A percentile compares a stretch with the other conserved stretches of the same genome.
phyloP scores from a whole-genome alignment of 306 rosid genomes.

The Rosa rugosa region DNA sequence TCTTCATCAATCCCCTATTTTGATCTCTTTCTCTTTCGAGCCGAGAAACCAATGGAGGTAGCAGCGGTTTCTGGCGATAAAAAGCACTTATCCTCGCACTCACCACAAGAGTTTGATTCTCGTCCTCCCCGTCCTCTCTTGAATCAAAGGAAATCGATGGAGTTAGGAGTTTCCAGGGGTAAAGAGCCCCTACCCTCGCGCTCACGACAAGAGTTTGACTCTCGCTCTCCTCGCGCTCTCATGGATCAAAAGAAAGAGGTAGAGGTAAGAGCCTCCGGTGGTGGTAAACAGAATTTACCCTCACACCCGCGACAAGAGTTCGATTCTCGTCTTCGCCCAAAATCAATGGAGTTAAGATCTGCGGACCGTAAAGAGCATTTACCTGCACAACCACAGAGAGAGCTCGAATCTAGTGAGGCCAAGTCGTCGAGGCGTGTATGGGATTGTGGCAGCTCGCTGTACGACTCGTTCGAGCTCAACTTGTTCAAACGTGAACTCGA shows the following conservation, averaged over 20 bases:
- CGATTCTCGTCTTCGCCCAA: conserved; percentile 2
- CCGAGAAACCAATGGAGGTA: conserved; percentile 5
- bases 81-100: not conserved
- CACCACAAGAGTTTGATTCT: not conserved
- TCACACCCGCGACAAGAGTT: not conserved
- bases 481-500: conserved; percentile 73
- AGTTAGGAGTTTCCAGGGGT: not conserved
- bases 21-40: not conserved
- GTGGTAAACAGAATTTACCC: not conserved
- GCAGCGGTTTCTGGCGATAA: not conserved
- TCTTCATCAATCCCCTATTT: not conserved
- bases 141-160: conserved; percentile 2
- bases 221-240: not conserved
- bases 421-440: conserved; percentile 33
- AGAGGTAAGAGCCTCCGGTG: not conserved
- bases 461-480: conserved; percentile 86
- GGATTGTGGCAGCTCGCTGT: conserved; percentile 94
- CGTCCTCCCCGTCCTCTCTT: conserved; percentile 5
- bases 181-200: not conserved
- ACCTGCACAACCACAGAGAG: not conserved
- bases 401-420: not conserved
- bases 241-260: not conserved
- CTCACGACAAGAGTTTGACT: not conserved
- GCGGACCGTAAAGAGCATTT: not conserved
- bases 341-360: not conserved